phyloP scores from a whole-genome alignment of 148 eudicot species.

The Spergularia marina region DNA sequence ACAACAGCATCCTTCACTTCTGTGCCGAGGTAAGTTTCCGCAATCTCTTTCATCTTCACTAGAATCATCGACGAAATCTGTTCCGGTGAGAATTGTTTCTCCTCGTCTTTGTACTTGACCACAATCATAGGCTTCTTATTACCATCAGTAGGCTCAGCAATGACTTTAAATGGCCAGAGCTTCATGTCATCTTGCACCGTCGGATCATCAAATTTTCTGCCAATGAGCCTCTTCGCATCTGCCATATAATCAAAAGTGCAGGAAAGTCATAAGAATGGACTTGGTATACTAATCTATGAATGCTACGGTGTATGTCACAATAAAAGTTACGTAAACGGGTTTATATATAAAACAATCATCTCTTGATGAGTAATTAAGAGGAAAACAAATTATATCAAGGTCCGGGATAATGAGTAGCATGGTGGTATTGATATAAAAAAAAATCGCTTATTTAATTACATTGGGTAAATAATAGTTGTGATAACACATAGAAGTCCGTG shows the following conservation, averaged over 20 bases:
- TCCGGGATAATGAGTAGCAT: no score
- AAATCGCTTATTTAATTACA: no score
- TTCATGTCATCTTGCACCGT: constrained; percentile 7
- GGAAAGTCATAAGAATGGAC: no score
- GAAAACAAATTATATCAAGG: no score
- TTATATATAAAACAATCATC: no score
- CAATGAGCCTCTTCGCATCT: constrained; percentile 15
- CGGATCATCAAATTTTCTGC: not conserved
- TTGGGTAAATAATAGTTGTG: no score
- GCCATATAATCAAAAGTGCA: not conserved
- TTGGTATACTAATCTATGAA: no score
- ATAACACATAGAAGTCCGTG: no score
- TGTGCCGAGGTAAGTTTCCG: not conserved
- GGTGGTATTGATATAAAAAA: no score
- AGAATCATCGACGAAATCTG: constrained; percentile 14
- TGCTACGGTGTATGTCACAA: no score
- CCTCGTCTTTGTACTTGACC: constrained; percentile 13
- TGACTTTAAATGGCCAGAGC: constrained; percentile 5
- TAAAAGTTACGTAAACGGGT: no score
- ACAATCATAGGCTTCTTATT: constrained; percentile 1
- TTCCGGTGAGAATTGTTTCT: constrained; percentile 8
- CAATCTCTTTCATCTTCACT: constrained; percentile 10
- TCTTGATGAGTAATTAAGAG: no score
- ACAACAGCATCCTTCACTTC: constrained; percentile 8
- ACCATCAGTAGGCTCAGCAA: not conserved